Percentiles rank a stretch among this genome's conserved stretches.
Conservation (phyloP, 495 filamentous ascomycete genomes). For the Lophiotrema nucula region DNA sequence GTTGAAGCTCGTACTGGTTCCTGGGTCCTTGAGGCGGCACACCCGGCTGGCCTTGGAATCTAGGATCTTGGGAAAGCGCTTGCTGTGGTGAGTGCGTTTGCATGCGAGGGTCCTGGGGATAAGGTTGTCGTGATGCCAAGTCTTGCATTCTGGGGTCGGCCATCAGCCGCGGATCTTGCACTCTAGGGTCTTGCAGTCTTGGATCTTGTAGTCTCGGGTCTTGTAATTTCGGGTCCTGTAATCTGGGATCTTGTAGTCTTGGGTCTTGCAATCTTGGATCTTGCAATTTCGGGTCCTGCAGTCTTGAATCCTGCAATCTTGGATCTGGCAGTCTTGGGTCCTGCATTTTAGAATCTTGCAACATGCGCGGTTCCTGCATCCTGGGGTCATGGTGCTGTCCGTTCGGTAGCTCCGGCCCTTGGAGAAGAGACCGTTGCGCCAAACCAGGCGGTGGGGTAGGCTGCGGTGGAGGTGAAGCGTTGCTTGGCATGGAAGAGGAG, state of each 20-base stretch:
- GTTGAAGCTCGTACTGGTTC: conserved; percentile 30
- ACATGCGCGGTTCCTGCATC: conserved; percentile 3
- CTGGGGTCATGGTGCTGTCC: not conserved
- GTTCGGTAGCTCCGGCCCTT: not conserved
- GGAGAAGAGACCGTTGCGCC: not conserved
- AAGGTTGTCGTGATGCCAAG: not conserved
- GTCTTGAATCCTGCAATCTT: too few species aligned
- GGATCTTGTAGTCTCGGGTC: conserved; percentile 10
- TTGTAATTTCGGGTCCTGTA: conserved; percentile 6
- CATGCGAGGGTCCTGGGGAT: conserved; percentile 15
- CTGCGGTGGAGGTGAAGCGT: conserved; percentile 24
- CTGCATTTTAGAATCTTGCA: conserved; percentile 7
- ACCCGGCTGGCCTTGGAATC: not conserved
- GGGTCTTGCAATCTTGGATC: conserved; percentile 13
- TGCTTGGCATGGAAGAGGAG: conserved; percentile 14
- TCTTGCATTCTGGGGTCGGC: conserved; percentile 5
- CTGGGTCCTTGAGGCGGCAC: conserved; percentile 3
- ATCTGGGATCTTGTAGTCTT: conserved; percentile 2
- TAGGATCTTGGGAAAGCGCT: conserved; percentile 4
- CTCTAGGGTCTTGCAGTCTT: conserved; percentile 1
- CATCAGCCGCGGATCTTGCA: conserved; percentile 3
- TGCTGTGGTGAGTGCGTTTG: conserved; percentile 3
- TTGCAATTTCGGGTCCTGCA: conserved; percentile 2
- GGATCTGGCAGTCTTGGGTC: too few species aligned
- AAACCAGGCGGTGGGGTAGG: conserved; percentile 3